A percentile compares a stretch with the other conserved stretches of the same genome.
Conservation (phyloP, 2,329 filamentous ascomycete genomes). For the Penicillium sp. region DNA sequence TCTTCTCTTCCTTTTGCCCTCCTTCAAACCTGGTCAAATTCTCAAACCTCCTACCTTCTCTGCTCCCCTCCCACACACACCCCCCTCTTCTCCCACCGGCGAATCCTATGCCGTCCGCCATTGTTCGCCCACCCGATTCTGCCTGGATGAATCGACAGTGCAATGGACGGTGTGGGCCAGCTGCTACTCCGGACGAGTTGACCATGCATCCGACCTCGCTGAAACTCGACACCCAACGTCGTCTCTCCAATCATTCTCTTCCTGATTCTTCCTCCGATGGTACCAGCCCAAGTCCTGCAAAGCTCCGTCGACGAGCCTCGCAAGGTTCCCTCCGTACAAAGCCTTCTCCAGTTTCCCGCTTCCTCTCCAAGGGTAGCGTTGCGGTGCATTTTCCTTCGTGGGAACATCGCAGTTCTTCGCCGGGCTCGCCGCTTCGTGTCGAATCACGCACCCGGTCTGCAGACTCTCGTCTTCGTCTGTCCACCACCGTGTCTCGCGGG, state of each 20-base stretch:
- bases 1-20: constrained; percentile 23
- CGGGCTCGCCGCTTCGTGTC: constrained; percentile 27
- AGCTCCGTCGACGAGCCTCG: constrained; percentile 41
- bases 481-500: constrained; percentile 40
- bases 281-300: constrained; percentile 29
- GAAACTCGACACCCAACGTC: constrained; percentile 26
- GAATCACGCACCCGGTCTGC: constrained; percentile 33
- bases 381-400: constrained; percentile 59
- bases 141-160: constrained; percentile 39
- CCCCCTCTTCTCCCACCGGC: constrained; percentile 3
- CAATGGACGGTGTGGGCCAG: constrained; percentile 34
- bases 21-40: constrained; percentile 11
- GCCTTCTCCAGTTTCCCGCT: constrained; percentile 40
- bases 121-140: constrained; percentile 23
- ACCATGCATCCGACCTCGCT: constrained; percentile 33
- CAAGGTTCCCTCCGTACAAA: constrained; percentile 41
- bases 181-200: constrained; percentile 29
- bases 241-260: constrained; percentile 26
- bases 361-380: constrained; percentile 40
- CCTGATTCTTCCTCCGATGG: constrained; percentile 14
- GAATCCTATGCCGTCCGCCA: constrained; percentile 21
- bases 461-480: constrained; percentile 36
- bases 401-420: constrained; percentile 49
- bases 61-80: too few relatives aligned
- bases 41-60: constrained; percentile 12